Evolutionary conservation across 495 filamentous ascomycete genomes (phyloP), one percentile per base, ranked within the genome.

Genomic region (Hypoxylon cercidicola): DNA sequence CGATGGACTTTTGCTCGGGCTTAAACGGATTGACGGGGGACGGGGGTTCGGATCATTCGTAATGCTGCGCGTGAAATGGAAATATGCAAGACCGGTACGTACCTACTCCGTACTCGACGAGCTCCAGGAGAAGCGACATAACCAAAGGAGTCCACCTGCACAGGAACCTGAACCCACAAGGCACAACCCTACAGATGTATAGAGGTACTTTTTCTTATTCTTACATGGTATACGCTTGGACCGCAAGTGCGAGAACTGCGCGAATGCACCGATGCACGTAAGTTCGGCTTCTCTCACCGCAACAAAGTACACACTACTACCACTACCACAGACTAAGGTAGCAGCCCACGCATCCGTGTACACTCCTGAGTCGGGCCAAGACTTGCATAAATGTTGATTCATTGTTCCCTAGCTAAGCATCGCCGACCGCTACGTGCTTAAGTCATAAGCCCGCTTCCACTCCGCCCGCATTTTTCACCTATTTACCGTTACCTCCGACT

Each of bases 1-100:
- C 45, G 53, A 62, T 70, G 62, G 63, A 70, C 67, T 70, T 66
- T 69, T 63, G 65, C 61, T 69, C 66, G 66, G 66, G 61, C 66
- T 69, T 69, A 69, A 69, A 66, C 62, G 62, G 66, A 46, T 34
- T 55, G 59, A 56, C 60, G 60, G 65, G 66, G 61, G 46, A 56
- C 60, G 60, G 65, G 66, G 61, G 46, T 54, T 65, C 66, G 66
- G 61, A 61, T 61, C 56, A 69, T 69, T 65, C 56, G 60, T 61
- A 69, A 69, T 66, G 60, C 20, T 32, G 30, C 30, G 30, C 8
- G 8, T 11, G 30, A 32, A 4, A 7, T 32, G 30, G 30, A 32
- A 28, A 25, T 11, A 32, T 62, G 54, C 35, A 11, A 44, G 32
- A 15, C 2, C 1, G 20, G 8, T 52, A 45, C 11, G 37, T 55